These are phyloP conservation scores for Selaginella moellendorffii DNA, from an alignment of 75 land plant species.

Conservation along the genomic window DNA sequence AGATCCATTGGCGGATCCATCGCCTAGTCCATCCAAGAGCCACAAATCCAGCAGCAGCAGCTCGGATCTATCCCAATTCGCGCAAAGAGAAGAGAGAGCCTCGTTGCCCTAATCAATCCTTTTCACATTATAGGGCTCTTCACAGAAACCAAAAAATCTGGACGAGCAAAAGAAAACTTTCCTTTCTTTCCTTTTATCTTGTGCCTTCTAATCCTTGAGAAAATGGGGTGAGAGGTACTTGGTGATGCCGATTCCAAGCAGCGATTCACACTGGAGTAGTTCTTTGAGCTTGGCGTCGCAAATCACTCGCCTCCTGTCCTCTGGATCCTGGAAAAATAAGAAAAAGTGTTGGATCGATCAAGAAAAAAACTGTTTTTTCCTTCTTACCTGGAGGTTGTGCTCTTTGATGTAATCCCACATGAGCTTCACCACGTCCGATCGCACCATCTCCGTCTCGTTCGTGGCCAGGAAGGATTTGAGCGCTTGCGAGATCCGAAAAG, in stretches of 20 bases:
- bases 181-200: too few relatives aligned
- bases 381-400: slow-evolving; percentile 6
- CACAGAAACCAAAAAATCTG: too few relatives aligned
- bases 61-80: too few relatives aligned
- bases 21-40: too few relatives aligned
- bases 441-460: not conserved
- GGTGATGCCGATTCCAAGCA: not conserved
- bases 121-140: too few relatives aligned
- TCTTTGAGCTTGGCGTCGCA: not conserved
- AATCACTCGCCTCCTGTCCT: not conserved
- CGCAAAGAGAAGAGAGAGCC: too few relatives aligned
- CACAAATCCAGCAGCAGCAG: too few relatives aligned
- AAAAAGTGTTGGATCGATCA: not conserved
- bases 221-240: not conserved
- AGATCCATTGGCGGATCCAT: not conserved
- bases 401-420: slow-evolving; percentile 12
- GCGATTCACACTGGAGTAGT: not conserved
- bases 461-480: not conserved
- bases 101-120: too few relatives aligned
- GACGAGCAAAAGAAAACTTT: too few relatives aligned
- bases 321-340: not conserved
- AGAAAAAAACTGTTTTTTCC: too few relatives aligned
- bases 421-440: not conserved
- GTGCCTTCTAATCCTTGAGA: not conserved
- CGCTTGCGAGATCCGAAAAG: not conserved